A percentile compares a stretch with the other conserved stretches of the same genome.
Evolutionary conservation across 139 green algal genomes (phyloP).

Genomic region (Marvania coccoides): DNA sequence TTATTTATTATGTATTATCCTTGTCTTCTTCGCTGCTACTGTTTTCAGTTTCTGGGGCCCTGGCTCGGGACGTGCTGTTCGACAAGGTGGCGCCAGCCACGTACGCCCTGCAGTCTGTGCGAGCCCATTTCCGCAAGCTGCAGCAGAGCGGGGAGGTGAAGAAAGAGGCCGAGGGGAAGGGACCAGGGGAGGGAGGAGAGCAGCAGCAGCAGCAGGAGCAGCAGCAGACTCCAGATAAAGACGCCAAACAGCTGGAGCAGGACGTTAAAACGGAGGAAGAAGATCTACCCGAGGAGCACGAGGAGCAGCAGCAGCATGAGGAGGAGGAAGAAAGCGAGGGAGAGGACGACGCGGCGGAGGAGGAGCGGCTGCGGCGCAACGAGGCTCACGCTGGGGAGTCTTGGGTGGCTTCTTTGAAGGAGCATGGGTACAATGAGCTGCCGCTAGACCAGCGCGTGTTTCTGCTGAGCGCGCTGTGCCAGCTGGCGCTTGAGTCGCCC

Average conservation of each 20-base stretch:
- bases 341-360: constrained; percentile 22
- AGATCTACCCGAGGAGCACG: not conserved
- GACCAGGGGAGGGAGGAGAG: not conserved
- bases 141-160: not conserved
- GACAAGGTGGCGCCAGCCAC: constrained; percentile 53
- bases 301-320: constrained; percentile 11
- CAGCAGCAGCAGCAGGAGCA: too few relatives aligned
- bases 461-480: constrained; percentile 51
- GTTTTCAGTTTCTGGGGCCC: constrained; percentile 52
- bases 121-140: not conserved
- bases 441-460: constrained; percentile 41
- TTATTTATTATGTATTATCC: not conserved
- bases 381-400: constrained; percentile 22
- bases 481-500: constrained; percentile 16
- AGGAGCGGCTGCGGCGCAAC: not conserved
- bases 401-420: constrained; percentile 43
- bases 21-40: constrained; percentile 19
- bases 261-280: not conserved
- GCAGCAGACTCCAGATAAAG: too few relatives aligned
- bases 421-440: constrained; percentile 52
- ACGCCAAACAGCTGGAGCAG: too few relatives aligned
- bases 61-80: constrained; percentile 81
- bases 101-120: constrained; percentile 60
- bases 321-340: constrained; percentile 21
- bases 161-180: not conserved